These are phyloP conservation scores for Cenchrus purpureus DNA, from an alignment of 176 grass and related monocot species.

Conservation along the genomic window DNA sequence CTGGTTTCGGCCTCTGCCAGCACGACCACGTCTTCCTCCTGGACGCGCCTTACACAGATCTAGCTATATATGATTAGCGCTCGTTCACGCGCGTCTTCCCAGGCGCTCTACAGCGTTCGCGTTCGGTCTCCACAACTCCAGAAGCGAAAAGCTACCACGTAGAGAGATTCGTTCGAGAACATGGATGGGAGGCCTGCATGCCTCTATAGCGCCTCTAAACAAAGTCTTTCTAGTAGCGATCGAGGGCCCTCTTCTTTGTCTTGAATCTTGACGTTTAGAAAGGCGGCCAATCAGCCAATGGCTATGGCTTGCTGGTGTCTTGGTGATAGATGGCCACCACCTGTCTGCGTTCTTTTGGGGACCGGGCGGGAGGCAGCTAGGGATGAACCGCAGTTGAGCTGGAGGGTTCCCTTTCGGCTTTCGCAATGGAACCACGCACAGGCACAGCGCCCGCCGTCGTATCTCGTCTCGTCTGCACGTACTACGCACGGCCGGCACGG, in stretches of 20 bases:
- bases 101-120: neutral
- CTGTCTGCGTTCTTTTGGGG: conserved; percentile 11
- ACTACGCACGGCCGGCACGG: no score
- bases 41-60: neutral
- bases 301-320: no score
- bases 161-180: conserved; percentile 36
- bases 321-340: neutral
- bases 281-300: neutral
- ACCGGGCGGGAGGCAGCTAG: neutral
- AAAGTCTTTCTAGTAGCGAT: no score
- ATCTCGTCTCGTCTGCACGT: no score
- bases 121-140: neutral
- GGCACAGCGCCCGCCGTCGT: neutral
- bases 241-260: no score
- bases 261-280: no score
- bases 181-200: conserved; percentile 19
- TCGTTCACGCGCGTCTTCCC: neutral
- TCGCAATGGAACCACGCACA: neutral
- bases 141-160: conserved; percentile 15
- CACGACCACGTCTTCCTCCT: no score
- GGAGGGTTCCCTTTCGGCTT: neutral
- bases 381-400: neutral
- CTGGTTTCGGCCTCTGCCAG: no score
- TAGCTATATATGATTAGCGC: neutral
- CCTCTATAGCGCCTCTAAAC: no score